A percentile compares a stretch with the other conserved stretches of the same genome.
phyloP scores from a whole-genome alignment of 2,329 filamentous ascomycete genomes.

The Didymella glomerata region DNA sequence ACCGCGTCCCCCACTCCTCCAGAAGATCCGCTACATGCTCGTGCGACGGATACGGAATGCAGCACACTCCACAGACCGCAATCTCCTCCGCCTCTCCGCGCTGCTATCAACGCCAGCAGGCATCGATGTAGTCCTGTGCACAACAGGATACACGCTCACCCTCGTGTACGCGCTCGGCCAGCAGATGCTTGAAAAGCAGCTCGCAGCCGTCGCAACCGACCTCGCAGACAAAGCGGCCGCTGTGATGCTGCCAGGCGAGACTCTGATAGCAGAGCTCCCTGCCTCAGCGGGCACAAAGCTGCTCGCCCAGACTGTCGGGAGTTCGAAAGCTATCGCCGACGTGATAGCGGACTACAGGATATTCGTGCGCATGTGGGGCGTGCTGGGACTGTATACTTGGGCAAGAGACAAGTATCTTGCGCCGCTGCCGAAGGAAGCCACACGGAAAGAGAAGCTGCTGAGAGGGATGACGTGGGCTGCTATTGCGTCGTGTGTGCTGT shows the following conservation, averaged over 20 bases:
- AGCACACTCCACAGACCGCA: slow-evolving; percentile 41
- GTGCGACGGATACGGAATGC: slow-evolving; percentile 31
- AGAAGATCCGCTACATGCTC: slow-evolving; percentile 29
- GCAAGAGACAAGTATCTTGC: slow-evolving; percentile 56
- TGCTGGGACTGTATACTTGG: slow-evolving; percentile 77
- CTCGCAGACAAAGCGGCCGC: slow-evolving; percentile 51
- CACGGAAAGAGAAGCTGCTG: slow-evolving; percentile 40
- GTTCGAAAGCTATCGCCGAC: slow-evolving; percentile 62
- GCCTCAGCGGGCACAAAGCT: slow-evolving; percentile 43
- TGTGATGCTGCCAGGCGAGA: slow-evolving; percentile 54
- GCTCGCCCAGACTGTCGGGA: slow-evolving; percentile 44
- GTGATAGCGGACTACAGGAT: slow-evolving; percentile 76
- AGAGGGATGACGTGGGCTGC: slow-evolving; percentile 69
- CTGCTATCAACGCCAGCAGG: slow-evolving; percentile 53
- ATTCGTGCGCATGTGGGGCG: slow-evolving; percentile 78
- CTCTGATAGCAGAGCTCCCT: slow-evolving; percentile 50
- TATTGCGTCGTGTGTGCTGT: slow-evolving; percentile 71
- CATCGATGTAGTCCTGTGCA: slow-evolving; percentile 54
- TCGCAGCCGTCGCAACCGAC: slow-evolving; percentile 47
- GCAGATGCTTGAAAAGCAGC: slow-evolving; percentile 46
- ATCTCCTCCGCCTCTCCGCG: slow-evolving; percentile 44
- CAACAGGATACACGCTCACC: slow-evolving; percentile 55
- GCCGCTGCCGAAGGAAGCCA: slow-evolving; percentile 34
- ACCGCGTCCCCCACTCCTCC: slow-evolving; percentile 18
- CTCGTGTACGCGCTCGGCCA: slow-evolving; percentile 53